phyloP scores from a whole-genome alignment of 306 rosid genomes.

The Comarum palustre region DNA sequence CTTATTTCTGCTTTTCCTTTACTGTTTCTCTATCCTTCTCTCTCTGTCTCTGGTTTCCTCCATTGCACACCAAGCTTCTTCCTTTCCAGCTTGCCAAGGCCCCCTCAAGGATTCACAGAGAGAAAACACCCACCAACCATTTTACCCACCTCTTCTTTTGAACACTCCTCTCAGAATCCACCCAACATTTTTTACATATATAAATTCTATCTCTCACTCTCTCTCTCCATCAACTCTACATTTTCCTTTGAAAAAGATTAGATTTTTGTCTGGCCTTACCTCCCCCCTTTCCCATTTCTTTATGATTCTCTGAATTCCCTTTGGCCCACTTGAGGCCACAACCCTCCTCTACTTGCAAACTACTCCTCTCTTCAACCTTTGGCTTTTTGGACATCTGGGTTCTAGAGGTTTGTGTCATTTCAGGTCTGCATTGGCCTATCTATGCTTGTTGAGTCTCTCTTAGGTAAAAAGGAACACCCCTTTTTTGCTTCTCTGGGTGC shows the following conservation, averaged over 20 bases:
- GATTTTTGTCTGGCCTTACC: slow-evolving; percentile 57
- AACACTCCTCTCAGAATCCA: slow-evolving; percentile 29
- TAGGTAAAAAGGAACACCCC: slow-evolving; percentile 45
- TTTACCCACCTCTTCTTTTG: slow-evolving; percentile 44
- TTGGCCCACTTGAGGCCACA: slow-evolving; percentile 54
- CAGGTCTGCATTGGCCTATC: slow-evolving; percentile 42
- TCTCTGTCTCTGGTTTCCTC: slow-evolving; percentile 53
- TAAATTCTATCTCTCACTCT: slow-evolving; percentile 24
- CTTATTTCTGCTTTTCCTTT: slow-evolving; percentile 54
- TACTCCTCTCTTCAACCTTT: slow-evolving; percentile 38
- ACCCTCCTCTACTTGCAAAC: slow-evolving; percentile 38
- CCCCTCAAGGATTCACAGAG: slow-evolving; percentile 35
- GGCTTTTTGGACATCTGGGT: slow-evolving; percentile 45
- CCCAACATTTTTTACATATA: slow-evolving; percentile 8
- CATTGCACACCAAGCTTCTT: slow-evolving; percentile 70
- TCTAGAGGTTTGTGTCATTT: slow-evolving; percentile 51
- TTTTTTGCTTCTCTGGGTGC: slow-evolving; percentile 52
- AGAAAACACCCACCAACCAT: slow-evolving; percentile 61
- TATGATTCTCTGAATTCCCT: slow-evolving; percentile 26
- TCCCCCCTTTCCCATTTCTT: slow-evolving; percentile 17
- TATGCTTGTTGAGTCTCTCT: slow-evolving; percentile 56
- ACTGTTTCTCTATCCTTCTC: slow-evolving; percentile 48
- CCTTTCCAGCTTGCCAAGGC: slow-evolving; percentile 65
- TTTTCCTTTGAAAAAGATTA: slow-evolving; percentile 42
- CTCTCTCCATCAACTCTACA: slow-evolving; percentile 17